A percentile compares a stretch with the other conserved stretches of the same genome.
Evolutionary conservation across 371 early-diverging fungal species (phyloP).

Genomic region (Apophysomyces elegans): DNA sequence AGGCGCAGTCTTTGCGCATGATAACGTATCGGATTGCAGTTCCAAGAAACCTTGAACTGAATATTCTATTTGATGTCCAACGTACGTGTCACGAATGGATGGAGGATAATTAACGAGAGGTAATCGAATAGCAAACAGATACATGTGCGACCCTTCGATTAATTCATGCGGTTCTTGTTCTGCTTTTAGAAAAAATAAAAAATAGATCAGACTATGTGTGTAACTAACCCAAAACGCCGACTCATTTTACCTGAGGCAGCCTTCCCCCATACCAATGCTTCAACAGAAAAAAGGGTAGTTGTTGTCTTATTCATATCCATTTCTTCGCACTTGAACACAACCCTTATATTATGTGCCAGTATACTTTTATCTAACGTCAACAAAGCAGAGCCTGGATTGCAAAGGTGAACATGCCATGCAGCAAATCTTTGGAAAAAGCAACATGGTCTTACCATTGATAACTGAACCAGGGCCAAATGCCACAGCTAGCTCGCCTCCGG

Average conservation of each 20-base stretch:
- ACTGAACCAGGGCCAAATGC: constrained; percentile 54
- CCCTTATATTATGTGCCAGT: constrained; percentile 30
- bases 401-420: neutral
- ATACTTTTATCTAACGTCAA: constrained; percentile 37
- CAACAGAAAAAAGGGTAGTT: constrained; percentile 39
- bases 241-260: constrained; percentile 11
- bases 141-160: constrained; percentile 41
- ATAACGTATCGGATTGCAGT: constrained; percentile 14
- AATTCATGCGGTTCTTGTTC: constrained; percentile 19
- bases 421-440: neutral
- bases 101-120: constrained; percentile 53
- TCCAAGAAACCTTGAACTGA: constrained; percentile 42
- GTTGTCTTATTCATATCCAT: constrained; percentile 4
- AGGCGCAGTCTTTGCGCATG: constrained; percentile 25
- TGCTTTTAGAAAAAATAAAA: neutral
- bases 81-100: constrained; percentile 31
- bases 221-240: neutral
- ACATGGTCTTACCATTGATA: constrained; percentile 36
- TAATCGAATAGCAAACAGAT: constrained; percentile 52
- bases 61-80: constrained; percentile 45
- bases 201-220: neutral
- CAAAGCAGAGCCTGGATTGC: constrained; percentile 38
- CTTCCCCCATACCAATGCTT: constrained; percentile 36
- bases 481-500: constrained; percentile 34
- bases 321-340: constrained; percentile 43